These are phyloP conservation scores for Halophytophthora batemanensis DNA, from an alignment of 352 stramenopile species.

Conservation along the genomic window DNA sequence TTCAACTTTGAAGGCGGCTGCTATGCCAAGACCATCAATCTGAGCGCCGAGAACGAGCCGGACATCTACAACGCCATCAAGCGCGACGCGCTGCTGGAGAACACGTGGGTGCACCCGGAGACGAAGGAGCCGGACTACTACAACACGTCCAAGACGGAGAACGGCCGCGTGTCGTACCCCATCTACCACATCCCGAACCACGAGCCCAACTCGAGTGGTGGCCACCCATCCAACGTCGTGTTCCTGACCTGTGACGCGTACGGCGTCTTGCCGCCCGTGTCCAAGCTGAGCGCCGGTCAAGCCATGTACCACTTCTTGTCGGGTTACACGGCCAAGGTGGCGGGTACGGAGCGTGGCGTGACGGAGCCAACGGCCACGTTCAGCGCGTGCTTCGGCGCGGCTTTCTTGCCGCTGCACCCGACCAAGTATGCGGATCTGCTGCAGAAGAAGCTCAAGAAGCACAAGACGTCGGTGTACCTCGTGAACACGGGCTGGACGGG, in stretches of 20 bases:
- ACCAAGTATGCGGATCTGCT: slow-evolving; percentile 97
- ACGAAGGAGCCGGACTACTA: slow-evolving; percentile 92
- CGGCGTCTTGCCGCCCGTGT: slow-evolving; percentile 96
- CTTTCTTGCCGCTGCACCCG: slow-evolving; percentile 96
- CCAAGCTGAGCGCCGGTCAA: slow-evolving; percentile 91
- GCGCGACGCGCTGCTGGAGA: slow-evolving; percentile 96
- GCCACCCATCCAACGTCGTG: slow-evolving; percentile 96
- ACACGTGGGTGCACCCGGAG: slow-evolving; percentile 85
- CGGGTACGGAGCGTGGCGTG: slow-evolving; percentile 96
- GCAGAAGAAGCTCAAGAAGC: slow-evolving; percentile 94
- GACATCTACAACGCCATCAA: slow-evolving; percentile 98
- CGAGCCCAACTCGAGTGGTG: slow-evolving; percentile 82
- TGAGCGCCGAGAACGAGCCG: slow-evolving; percentile 94
- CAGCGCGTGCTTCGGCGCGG: slow-evolving; percentile 96
- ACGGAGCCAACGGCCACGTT: slow-evolving; percentile 96
- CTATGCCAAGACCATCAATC: slow-evolving; percentile 99
- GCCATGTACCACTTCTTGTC: slow-evolving; percentile 99
- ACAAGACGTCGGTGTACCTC: slow-evolving; percentile 94
- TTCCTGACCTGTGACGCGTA: slow-evolving; percentile 99
- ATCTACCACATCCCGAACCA: slow-evolving; percentile 98
- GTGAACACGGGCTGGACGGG: slow-evolving; percentile 98
- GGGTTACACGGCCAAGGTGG: slow-evolving; percentile 98
- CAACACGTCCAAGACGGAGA: slow-evolving; percentile 96
- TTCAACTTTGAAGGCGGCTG: slow-evolving; percentile 99
- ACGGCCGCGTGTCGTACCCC: slow-evolving; percentile 98